Conservation (phyloP, 1,284 basidiomycete genomes). For the Trichosporon asahii region DNA sequence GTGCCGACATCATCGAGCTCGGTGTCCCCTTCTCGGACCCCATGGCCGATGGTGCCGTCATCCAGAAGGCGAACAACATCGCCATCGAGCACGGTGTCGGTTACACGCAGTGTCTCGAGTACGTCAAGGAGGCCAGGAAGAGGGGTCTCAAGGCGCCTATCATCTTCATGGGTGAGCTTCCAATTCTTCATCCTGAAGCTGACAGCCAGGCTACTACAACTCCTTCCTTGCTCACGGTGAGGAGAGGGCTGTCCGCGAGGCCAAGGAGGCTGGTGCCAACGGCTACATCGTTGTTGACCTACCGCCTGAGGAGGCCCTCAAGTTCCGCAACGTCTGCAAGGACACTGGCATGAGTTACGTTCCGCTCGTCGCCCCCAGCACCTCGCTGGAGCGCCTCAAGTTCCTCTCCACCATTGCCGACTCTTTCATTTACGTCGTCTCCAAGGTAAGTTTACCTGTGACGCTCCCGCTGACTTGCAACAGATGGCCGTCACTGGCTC, state of each 20-base stretch:
- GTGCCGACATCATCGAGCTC: conserved; percentile 91
- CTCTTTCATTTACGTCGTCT: conserved; percentile 95
- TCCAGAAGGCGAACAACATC: conserved; percentile 90
- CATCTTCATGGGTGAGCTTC: conserved; percentile 78
- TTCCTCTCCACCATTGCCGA: conserved; percentile 92
- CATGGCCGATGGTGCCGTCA: conserved; percentile 86
- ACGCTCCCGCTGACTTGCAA: not conserved
- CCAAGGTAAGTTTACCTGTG: conserved; percentile 60
- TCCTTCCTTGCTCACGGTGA: conserved; percentile 93
- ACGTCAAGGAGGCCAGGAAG: conserved; percentile 72
- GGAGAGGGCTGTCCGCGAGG: conserved; percentile 85
- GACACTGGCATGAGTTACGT: conserved; percentile 86
- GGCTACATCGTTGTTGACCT: conserved; percentile 98
- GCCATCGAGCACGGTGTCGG: conserved; percentile 76
- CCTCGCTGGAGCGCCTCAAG: conserved; percentile 77
- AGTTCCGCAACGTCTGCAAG: conserved; percentile 83
- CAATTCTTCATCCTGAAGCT: conserved; percentile 12
- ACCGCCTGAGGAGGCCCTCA: conserved; percentile 91
- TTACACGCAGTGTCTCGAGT: conserved; percentile 69
- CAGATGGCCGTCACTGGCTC: conserved; percentile 99
- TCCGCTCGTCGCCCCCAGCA: conserved; percentile 92
- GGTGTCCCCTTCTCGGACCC: conserved; percentile 97
- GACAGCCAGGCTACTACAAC: conserved; percentile 81
- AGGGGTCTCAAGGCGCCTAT: conserved; percentile 82
- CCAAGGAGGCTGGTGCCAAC: conserved; percentile 83